phyloP scores from a whole-genome alignment of 2,329 filamentous ascomycete species.

The Sporothrix mexicana region DNA sequence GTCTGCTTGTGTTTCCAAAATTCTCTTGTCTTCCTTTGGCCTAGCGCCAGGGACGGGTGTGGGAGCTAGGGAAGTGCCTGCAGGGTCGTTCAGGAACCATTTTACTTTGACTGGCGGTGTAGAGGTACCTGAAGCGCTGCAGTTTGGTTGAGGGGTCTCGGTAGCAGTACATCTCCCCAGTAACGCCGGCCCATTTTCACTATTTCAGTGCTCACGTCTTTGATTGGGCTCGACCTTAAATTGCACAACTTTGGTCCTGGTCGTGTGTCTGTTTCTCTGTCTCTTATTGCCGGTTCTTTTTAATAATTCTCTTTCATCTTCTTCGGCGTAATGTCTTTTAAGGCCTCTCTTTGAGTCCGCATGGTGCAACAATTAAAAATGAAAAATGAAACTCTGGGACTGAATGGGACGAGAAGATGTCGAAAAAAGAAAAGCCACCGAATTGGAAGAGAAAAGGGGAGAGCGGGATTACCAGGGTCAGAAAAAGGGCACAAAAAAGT shows the following conservation, averaged over 20 bases:
- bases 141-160: background rate
- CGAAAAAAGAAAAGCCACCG: background rate
- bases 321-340: too few relatives aligned
- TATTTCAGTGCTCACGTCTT: too few relatives aligned
- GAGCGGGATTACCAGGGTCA: too few relatives aligned
- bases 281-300: background rate
- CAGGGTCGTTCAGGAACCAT: background rate
- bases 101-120: background rate
- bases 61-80: constrained; percentile 27
- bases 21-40: constrained; percentile 13
- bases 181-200: background rate
- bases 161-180: background rate
- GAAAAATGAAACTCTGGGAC: background rate
- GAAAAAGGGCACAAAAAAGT: background rate
- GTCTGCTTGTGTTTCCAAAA: background rate
- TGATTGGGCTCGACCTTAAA: constrained; percentile 3
- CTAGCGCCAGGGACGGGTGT: constrained; percentile 24
- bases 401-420: background rate
- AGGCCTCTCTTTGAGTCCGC: background rate
- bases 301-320: background rate
- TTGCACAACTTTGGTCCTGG: constrained; percentile 4
- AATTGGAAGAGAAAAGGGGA: background rate
- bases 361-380: constrained; percentile 3
- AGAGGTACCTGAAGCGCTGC: background rate
- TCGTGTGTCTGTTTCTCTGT: background rate